A percentile compares a stretch with the other conserved stretches of the same genome.
Conservation (phyloP, 495 filamentous ascomycete species). For the Arthonia radiata region DNA sequence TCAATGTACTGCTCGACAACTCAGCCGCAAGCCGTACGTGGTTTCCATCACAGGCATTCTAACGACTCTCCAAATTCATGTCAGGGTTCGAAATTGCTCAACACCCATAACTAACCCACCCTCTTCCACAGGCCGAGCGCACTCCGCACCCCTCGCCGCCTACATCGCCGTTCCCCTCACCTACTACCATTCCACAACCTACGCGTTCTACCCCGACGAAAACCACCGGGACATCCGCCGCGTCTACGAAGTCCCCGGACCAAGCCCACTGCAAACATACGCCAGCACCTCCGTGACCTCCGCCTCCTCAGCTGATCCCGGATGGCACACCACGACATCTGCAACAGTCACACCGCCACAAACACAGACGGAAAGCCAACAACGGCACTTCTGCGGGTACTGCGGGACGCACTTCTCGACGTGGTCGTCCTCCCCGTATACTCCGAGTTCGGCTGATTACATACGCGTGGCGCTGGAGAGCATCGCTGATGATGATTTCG, state of each 20-base stretch:
- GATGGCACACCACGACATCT: too few relatives aligned
- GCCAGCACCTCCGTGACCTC: conserved; percentile 36
- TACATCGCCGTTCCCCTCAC: conserved; percentile 59
- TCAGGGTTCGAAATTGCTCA: conserved; percentile 1
- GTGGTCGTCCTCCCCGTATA: conserved; percentile 58
- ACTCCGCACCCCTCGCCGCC: conserved; percentile 42
- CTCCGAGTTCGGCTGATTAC: conserved; percentile 39
- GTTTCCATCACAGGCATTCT: background rate
- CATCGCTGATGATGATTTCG: conserved; percentile 37
- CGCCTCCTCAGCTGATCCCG: conserved; percentile 38
- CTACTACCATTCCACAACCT: conserved; percentile 47
- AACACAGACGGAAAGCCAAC: conserved; percentile 23
- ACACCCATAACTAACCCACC: conserved; percentile 1
- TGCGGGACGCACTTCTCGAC: conserved; percentile 62
- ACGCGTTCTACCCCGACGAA: conserved; percentile 56
- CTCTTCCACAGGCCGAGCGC: conserved; percentile 28
- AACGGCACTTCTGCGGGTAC: conserved; percentile 71
- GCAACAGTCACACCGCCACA: conserved; percentile 34
- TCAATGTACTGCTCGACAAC: conserved; percentile 46
- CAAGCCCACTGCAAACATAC: conserved; percentile 49
- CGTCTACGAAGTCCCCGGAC: too few relatives aligned
- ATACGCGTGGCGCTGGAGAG: conserved; percentile 54
- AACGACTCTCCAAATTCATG: too few relatives aligned
- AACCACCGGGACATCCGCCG: conserved; percentile 45
- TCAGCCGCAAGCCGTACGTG: conserved; percentile 37